Evolutionary conservation across 169 alveolate genomes (phyloP), one percentile per base, ranked within the genome.

Genomic region (Babesia bigemina): DNA sequence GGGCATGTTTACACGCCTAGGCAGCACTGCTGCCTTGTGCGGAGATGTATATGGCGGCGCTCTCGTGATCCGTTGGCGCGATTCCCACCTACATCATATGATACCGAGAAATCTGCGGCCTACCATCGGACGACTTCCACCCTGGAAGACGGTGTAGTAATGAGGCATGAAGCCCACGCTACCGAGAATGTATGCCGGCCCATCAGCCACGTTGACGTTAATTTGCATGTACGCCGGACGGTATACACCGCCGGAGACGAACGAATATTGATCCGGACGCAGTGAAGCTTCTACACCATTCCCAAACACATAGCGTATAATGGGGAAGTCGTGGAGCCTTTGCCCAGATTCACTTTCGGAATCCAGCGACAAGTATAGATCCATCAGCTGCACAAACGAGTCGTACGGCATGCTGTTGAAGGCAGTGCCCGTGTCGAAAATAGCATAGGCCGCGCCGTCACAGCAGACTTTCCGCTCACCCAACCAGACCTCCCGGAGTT

Each of bases 391-490:
- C 26, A 58, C 50, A 63, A 92, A 83, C 57, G 92, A 94, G 26
- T 62, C 75, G 48, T 90, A 86, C 10, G 97, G 97, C 70, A 93
- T 79, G 47, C 95, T 94, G 63, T 92, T 93, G 72, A 91, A 93
- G 63, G 94, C 86, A 0, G 97, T 94, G 17, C 97, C 97, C n/a
- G 96, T 92, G 66, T 94, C 97, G 48, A 94, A 87, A 39, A 94
- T 91, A 19, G 93, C 91, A 79, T 93, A 94, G 47, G 92, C 89
- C 26, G 91, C 78, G 14, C 86, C 77, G 21, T 85, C 93, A 72
- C 97, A 94, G 83, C 97, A 94, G 55, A 93, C 86, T 79, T 92
- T 93, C 26, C 82, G 78, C 49, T 92, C 91, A 22, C 95, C 96
- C 22, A 94, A 72, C 71, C 88, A 91, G 24, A 94, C 70, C 39